Base-by-base conservation (phyloP, 2,329 filamentous ascomycete genomes). In the Stenocarpella maydis region DNA sequence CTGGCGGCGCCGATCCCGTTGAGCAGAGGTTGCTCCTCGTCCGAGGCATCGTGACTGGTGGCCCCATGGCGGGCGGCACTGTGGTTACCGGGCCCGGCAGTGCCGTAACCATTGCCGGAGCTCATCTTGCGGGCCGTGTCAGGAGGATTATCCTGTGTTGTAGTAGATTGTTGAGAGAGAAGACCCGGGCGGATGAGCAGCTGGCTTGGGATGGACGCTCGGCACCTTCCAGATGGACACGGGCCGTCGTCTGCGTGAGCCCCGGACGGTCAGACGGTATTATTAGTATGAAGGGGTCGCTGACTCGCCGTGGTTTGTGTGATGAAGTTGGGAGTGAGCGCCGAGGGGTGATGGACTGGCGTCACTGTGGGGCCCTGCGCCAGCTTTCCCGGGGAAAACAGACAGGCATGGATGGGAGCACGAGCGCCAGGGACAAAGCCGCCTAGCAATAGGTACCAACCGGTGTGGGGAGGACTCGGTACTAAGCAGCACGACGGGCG, bases 11-110 rank as follows among this genome's bases (percentile, higher is more conserved):
- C 19, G n/a, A 64, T 63, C 4, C 70, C 67, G 66, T 73, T 75
- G 9, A 81, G 76, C n/a, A 82, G 76, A 21, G 80, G 80, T 72
- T 77, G 75, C 67, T 76, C 74, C 70, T 82, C 80, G 66, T 77
- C 75, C 54, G 60, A 65, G 15, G 60, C 54, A 8, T 31, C 26
- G 12, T 64, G 39, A 37, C 52, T 70, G n/a, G 63, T 65, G 19
- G 39, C 61, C 21, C 63, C 63, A 14, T 34, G 54, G 26, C 71
- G 50, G 45, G 64, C 28, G 28, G 67, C 37, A 6, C 14, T 31
- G 4, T 31, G 31, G 31, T 31, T 43, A 24, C 26, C 41, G 8
- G 28, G 41, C 47, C 65, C 67, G 47, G 68, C 71, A 58, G 64
- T 65, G 41, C 68, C 68, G 39, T 71, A 68, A 26, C 68, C 58